Evolutionary conservation across 75 land plant species (phyloP), one percentile per base, ranked within the genome.

Genomic region (Cryptomeria japonica): DNA sequence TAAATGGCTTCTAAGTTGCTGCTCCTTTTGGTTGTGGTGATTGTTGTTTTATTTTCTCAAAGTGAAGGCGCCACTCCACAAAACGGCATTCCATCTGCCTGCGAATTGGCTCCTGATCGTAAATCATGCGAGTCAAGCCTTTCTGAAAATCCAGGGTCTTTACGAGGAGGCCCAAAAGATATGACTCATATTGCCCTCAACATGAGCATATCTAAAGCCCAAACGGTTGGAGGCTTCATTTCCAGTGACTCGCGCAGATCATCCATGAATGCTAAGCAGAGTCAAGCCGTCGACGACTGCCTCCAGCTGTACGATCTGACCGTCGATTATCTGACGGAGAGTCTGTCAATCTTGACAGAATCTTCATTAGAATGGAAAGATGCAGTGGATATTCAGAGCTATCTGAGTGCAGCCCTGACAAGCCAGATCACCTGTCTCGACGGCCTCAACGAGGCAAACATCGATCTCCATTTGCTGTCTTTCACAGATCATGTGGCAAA

Each of bases 371-470:
- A 41, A 28, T 18, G 83, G 83, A 77, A 31, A 0, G 16, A 46
- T 15, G 47, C 47, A 11, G 88, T 25, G 64, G 61, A 51, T 42
- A n/a, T 89, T 36, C 78, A 85, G 73, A 89, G 85, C 0, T 89
- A 84, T 84, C 25, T 87, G 44, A 89, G 90, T 49, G 42, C 88
- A 5, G 89, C 90, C 1, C 32, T 89, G 68, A 89, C 90, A 18
- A 46, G 56, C 32, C 88, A 87, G 46, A 51, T 34, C 53, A 89
- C 90, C 16, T 89, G 90, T 41, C 51, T 84, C 1, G 88, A 76
- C 44, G 92, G 91, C 22, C 89, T 95, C 46, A 25, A 44, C 25
- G 83, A 18, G 0, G 41, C 31, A 10, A 41, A 41, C n/a, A 13
- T 41, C 7, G 10, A 28, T 0, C 38, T 41, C 14, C 3, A 10